Base-by-base conservation (phyloP, 768 basidiomycete genomes). In the Macrolepiota dolichaula region DNA sequence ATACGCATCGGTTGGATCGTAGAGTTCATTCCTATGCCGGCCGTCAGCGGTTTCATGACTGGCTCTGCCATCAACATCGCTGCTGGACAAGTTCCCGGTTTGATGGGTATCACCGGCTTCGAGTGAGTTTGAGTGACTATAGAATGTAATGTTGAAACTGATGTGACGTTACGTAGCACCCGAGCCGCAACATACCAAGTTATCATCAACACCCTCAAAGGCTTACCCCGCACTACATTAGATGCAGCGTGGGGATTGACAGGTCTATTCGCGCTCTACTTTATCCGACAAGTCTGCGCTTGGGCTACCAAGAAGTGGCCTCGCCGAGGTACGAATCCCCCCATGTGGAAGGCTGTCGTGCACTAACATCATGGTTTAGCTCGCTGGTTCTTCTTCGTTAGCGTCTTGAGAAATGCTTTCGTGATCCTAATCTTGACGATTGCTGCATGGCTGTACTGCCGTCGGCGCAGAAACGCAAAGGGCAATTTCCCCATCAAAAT, bases 61-160 rank as follows among this genome's bases (percentile, higher is more conserved):
- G 96, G 96, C 19, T 95, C 92, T n/a, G 96, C 96, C 37, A 86
- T 98, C 75, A 95, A 80, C 71, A 98, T 98, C 67, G 88, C 87
- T 15, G 81, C 86, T 17, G 86, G 93, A 36, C 96, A 99, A 75
- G 81, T 97, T 3, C 94, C 96, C 1, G 90, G 88, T 0, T 73
- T 99, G 49, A 85, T 99, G 79, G 97, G 96, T 24, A 90, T 93
- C 58, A 79, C 85, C 57, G 88, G 87, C 27, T 92, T 97, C 71
- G 81, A 91, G 92, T 92, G 62, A 67, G 88, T 77, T n/a, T 3
- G 12, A 29, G 7, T 54, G 35, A 27, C 12, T 5, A 29, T 15
- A 35, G 36, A 29, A 15, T 15, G 9, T 32, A 37, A 24, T 13
- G 1, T 35, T 29, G 19, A 37, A 44, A 57, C 47, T 67, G 35